Evolutionary conservation across 2,329 filamentous ascomycete species (phyloP).

Genomic region (Bipolaris zeicola): DNA sequence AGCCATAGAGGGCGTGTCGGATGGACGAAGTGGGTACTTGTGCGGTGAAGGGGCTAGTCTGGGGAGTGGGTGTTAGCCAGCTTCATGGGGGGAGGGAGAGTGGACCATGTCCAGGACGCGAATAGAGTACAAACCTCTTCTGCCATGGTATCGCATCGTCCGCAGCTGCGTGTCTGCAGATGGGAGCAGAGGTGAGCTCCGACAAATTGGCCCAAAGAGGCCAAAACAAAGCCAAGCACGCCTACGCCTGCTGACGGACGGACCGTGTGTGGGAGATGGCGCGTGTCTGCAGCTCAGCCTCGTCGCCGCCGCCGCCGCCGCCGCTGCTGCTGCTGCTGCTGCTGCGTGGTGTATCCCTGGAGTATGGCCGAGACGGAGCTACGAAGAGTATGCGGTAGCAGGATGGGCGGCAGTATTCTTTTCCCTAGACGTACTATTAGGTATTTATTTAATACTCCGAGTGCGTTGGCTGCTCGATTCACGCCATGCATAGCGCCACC

Average conservation of each 20-base stretch:
- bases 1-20: slow-evolving; percentile 21
- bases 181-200: neutral
- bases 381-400: neutral
- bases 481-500: no score
- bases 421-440: no score
- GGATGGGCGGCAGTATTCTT: neutral
- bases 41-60: slow-evolving; percentile 7
- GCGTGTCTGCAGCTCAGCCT: slow-evolving; percentile 20
- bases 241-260: neutral
- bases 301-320: slow-evolving; percentile 8
- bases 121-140: slow-evolving; percentile 16
- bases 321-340: slow-evolving; percentile 3
- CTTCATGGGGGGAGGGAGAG: neutral
- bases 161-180: neutral
- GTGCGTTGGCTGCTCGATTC: neutral
- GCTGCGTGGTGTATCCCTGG: slow-evolving; percentile 10
- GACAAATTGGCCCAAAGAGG: neutral
- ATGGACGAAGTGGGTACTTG: slow-evolving; percentile 2
- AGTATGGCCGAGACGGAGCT: neutral
- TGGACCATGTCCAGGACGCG: neutral
- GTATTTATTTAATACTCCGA: neutral
- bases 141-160: slow-evolving; percentile 23
- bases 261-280: slow-evolving; percentile 12
- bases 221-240: slow-evolving; percentile 3
- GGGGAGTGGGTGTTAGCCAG: slow-evolving; percentile 14